phyloP scores from a whole-genome alignment of 2,329 filamentous ascomycete species.

The Anthostomella pinea region DNA sequence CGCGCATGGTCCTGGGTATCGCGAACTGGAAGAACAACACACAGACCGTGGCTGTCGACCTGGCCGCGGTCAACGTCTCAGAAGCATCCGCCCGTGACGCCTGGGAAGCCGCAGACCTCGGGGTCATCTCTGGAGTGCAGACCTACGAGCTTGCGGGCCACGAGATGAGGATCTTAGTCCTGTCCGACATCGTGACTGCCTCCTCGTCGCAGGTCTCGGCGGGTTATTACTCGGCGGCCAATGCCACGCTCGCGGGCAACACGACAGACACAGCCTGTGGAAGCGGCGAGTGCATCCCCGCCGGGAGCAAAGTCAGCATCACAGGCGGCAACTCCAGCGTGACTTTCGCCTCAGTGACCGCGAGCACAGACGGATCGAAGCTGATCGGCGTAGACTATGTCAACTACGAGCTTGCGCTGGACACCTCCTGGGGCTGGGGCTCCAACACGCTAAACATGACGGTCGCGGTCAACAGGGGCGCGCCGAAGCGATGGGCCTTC shows the following conservation, averaged over 20 bases:
- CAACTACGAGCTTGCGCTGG: conserved; percentile 49
- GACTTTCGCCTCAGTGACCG: conserved; percentile 34
- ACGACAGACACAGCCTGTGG: conserved; percentile 36
- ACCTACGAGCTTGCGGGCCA: conserved; percentile 35
- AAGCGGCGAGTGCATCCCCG: conserved; percentile 39
- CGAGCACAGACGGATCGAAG: conserved; percentile 32
- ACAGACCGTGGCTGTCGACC: conserved; percentile 40
- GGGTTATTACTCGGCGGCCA: conserved; percentile 39
- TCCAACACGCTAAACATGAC: conserved; percentile 50
- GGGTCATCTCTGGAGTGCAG: conserved; percentile 32
- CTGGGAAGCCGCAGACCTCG: conserved; percentile 37
- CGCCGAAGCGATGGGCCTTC: conserved; percentile 45
- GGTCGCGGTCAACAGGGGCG: conserved; percentile 42
- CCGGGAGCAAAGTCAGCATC: conserved; percentile 41
- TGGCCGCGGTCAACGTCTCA: conserved; percentile 39
- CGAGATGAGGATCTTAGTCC: conserved; percentile 38
- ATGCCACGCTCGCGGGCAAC: conserved; percentile 36
- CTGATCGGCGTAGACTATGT: conserved; percentile 48
- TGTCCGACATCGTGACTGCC: conserved; percentile 32
- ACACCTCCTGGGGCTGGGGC: conserved; percentile 40
- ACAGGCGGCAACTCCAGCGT: conserved; percentile 34
- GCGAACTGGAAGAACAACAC: conserved; percentile 49
- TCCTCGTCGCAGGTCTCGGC: conserved; percentile 20
- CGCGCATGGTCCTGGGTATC: conserved; percentile 42
- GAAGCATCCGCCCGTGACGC: conserved; percentile 38